These are phyloP conservation scores for Hortaea werneckii DNA, from an alignment of 2,329 filamentous ascomycete genomes.

Conservation along the genomic window DNA sequence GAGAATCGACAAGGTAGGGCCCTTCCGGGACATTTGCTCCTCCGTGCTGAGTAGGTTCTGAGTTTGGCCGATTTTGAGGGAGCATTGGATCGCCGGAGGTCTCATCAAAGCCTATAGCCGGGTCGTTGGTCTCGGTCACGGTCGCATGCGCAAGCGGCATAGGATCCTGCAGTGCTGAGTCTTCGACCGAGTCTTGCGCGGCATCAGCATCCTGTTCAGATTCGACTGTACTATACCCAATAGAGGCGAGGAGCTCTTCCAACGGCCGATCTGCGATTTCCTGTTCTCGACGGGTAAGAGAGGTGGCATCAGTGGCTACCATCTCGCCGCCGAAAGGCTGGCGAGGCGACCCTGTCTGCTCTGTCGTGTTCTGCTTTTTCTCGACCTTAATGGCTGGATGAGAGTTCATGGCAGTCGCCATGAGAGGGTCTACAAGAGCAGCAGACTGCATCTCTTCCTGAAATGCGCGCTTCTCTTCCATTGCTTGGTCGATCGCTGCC, in stretches of 20 bases:
- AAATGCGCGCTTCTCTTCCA: constrained; percentile 11
- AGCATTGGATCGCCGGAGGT: constrained; percentile 11
- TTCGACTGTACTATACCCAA: constrained; percentile 26
- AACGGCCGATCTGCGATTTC: constrained; percentile 29
- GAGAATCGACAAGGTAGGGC: neutral
- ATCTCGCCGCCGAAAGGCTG: constrained; percentile 26
- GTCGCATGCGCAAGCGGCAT: neutral
- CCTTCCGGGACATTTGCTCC: neutral
- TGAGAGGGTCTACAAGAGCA: constrained; percentile 16
- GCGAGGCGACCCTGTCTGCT: constrained; percentile 4
- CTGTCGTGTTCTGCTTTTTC: neutral
- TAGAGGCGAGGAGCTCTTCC: constrained; percentile 32
- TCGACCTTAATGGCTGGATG: neutral
- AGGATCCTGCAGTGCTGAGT: neutral
- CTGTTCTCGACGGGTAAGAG: constrained; percentile 20
- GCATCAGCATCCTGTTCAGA: neutral
- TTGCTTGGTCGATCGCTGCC: constrained; percentile 32
- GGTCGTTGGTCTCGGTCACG: neutral
- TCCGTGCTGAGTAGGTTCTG: neutral
- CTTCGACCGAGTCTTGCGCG: neutral
- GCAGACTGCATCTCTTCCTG: constrained; percentile 24
- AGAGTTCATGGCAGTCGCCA: constrained; percentile 14
- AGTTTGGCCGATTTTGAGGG: constrained; percentile 13
- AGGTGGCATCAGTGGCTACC: constrained; percentile 20
- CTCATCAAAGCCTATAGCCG: constrained; percentile 1